Percentiles rank a stretch among this genome's conserved stretches.
These are phyloP conservation scores for Gyromitra esculenta DNA, from an alignment of 2,329 filamentous ascomycete genomes.

Conservation along the genomic window DNA sequence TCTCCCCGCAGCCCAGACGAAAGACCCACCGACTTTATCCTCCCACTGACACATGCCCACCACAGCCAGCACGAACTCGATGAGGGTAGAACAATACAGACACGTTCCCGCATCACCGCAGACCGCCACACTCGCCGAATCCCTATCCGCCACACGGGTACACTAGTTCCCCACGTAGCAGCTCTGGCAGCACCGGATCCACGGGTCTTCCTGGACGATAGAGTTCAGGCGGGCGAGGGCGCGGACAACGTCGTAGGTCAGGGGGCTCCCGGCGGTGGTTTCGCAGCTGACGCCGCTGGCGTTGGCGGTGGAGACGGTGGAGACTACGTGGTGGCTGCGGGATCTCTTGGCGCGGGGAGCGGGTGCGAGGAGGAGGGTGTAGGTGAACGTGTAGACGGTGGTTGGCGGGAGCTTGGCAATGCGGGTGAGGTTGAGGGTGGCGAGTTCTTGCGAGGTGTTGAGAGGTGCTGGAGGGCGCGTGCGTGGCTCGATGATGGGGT, in stretches of 20 bases:
- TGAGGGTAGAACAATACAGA: background rate
- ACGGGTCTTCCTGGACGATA: background rate
- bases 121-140: background rate
- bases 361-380: background rate
- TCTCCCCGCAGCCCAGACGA: background rate
- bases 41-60: background rate
- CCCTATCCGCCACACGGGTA: background rate
- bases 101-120: background rate
- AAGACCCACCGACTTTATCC: background rate
- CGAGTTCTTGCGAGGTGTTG: background rate
- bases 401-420: background rate
- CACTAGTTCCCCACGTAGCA: background rate
- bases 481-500: background rate
- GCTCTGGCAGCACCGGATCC: background rate
- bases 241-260: background rate
- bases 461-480: background rate
- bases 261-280: background rate
- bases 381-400: background rate
- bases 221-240: background rate
- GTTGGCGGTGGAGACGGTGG: background rate
- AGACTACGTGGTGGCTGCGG: background rate
- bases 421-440: background rate
- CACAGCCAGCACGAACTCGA: background rate
- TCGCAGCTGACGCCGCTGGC: background rate
- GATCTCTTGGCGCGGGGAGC: background rate